Conservation (phyloP, 2,329 filamentous ascomycete species). For the Ophiostoma tasmaniense region DNA sequence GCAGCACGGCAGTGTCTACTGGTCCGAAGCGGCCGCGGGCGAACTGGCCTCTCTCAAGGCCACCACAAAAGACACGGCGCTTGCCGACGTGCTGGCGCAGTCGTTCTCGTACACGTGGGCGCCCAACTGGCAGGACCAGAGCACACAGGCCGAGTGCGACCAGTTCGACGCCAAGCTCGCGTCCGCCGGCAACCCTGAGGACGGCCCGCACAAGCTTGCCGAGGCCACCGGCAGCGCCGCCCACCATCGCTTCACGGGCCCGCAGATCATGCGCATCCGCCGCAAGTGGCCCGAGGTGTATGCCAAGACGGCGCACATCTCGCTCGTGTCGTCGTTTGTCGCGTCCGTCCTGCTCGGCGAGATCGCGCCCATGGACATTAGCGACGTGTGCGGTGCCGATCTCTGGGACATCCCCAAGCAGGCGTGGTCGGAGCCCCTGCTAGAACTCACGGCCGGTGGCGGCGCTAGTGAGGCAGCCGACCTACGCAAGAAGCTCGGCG, state of each 20-base stretch:
- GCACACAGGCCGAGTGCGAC: constrained; percentile 87
- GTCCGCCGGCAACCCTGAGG: constrained; percentile 25
- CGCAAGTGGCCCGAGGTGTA: constrained; percentile 75
- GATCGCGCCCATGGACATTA: constrained; percentile 84
- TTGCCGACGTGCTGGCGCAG: constrained; percentile 63
- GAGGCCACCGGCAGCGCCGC: constrained; percentile 81
- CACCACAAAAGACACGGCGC: constrained; percentile 34
- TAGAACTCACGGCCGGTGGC: constrained; percentile 64
- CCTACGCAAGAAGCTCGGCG: constrained; percentile 69
- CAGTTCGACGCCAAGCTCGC: constrained; percentile 64
- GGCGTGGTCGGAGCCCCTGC: constrained; percentile 64
- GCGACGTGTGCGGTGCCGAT: constrained; percentile 94
- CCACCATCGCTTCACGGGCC: constrained; percentile 96
- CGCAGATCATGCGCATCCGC: constrained; percentile 85
- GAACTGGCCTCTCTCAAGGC: constrained; percentile 52
- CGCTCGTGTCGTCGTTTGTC: constrained; percentile 89
- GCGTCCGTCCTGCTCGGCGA: constrained; percentile 80
- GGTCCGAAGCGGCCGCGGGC: constrained; percentile 61
- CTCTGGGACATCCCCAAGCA: constrained; percentile 79
- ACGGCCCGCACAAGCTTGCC: constrained; percentile 60
- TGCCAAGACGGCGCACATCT: constrained; percentile 71
- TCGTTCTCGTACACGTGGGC: constrained; percentile 80
- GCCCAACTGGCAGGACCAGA: constrained; percentile 97
- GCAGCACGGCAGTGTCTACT: constrained; percentile 97
- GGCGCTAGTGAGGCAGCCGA: constrained; percentile 43